Evolutionary conservation across 768 basidiomycete species (phyloP).

Genomic region (Leccinum disarticulatum): DNA sequence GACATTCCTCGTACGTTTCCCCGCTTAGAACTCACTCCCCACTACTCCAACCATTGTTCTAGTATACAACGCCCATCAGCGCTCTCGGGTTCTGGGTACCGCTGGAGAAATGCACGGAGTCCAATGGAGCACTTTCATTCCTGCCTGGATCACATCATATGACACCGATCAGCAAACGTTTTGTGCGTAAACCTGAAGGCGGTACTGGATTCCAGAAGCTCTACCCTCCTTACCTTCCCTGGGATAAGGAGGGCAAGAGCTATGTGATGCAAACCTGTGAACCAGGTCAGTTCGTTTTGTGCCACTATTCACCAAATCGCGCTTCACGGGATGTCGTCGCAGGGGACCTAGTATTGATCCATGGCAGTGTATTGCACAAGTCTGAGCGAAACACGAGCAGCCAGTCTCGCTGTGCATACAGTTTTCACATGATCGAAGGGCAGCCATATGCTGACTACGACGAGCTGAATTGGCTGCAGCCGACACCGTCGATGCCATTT

Average conservation of each 20-base stretch:
- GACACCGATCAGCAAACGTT: slow-evolving; percentile 75
- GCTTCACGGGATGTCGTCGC: background rate
- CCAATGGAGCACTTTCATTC: slow-evolving; percentile 86
- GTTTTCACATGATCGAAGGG: slow-evolving; percentile 92
- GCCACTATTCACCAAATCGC: background rate
- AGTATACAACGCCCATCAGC: slow-evolving; percentile 91
- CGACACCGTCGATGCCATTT: slow-evolving; percentile 82
- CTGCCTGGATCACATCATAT: slow-evolving; percentile 87
- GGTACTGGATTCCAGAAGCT: slow-evolving; percentile 87
- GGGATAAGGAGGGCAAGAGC: slow-evolving; percentile 27
- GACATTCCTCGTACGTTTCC: background rate
- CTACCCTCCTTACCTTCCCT: slow-evolving; percentile 29
- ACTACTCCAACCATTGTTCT: slow-evolving; percentile 15
- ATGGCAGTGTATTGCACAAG: slow-evolving; percentile 91
- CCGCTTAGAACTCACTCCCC: background rate
- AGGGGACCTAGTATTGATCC: slow-evolving; percentile 93
- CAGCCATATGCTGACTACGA: slow-evolving; percentile 73
- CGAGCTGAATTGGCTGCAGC: slow-evolving; percentile 94
- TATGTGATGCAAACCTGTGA: slow-evolving; percentile 72
- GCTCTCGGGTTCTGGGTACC: slow-evolving; percentile 98
- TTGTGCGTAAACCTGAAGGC: slow-evolving; percentile 70
- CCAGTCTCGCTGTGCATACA: slow-evolving; percentile 88
- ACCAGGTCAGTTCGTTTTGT: slow-evolving; percentile 49
- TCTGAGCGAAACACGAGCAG: slow-evolving; percentile 82
- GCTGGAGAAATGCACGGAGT: slow-evolving; percentile 79